Percentiles rank a stretch among this genome's conserved stretches.
Evolutionary conservation across 2,329 filamentous ascomycete genomes (phyloP).

Genomic region (Emmonsiellopsis sp.): DNA sequence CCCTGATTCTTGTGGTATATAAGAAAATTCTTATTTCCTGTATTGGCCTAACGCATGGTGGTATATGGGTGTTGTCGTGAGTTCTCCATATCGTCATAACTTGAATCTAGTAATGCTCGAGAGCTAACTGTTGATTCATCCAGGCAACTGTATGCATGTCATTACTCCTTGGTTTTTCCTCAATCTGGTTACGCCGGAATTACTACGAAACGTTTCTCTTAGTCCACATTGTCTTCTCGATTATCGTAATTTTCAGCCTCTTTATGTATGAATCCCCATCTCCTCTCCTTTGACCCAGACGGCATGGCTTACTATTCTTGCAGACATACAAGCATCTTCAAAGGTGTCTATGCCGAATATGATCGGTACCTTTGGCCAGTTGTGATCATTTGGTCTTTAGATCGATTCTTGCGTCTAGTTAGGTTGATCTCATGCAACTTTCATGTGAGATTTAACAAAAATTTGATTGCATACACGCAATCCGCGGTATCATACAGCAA

Average conservation of each 20-base stretch:
- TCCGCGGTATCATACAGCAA: slow-evolving; percentile 30
- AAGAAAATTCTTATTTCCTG: slow-evolving; percentile 8
- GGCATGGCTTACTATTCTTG: slow-evolving; percentile 1
- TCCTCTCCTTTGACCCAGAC: not conserved
- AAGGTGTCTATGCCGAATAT: slow-evolving; percentile 37
- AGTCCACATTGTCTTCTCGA: slow-evolving; percentile 27
- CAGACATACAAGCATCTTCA: slow-evolving; percentile 38
- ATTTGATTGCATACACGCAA: slow-evolving; percentile 18
- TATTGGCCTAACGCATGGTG: slow-evolving; percentile 12
- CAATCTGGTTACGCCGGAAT: slow-evolving; percentile 32
- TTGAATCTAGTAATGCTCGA: not conserved
- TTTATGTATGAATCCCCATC: slow-evolving; percentile 27
- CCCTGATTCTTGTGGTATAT: not conserved
- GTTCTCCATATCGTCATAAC: slow-evolving; percentile 7
- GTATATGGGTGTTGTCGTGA: slow-evolving; percentile 17
- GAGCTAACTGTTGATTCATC: not conserved
- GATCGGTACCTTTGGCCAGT: slow-evolving; percentile 40
- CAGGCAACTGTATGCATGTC: slow-evolving; percentile 26
- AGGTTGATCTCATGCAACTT: slow-evolving; percentile 34
- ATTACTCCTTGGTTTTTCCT: slow-evolving; percentile 30
- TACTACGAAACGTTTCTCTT: slow-evolving; percentile 35
- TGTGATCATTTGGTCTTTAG: slow-evolving; percentile 38
- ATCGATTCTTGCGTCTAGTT: slow-evolving; percentile 31
- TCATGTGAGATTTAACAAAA: slow-evolving; percentile 15
- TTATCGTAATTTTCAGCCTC: slow-evolving; percentile 32